Percentiles rank a stretch among this genome's conserved stretches.
These are phyloP conservation scores for Exophiala sideris DNA, from an alignment of 2,329 filamentous ascomycete genomes.

Conservation along the genomic window DNA sequence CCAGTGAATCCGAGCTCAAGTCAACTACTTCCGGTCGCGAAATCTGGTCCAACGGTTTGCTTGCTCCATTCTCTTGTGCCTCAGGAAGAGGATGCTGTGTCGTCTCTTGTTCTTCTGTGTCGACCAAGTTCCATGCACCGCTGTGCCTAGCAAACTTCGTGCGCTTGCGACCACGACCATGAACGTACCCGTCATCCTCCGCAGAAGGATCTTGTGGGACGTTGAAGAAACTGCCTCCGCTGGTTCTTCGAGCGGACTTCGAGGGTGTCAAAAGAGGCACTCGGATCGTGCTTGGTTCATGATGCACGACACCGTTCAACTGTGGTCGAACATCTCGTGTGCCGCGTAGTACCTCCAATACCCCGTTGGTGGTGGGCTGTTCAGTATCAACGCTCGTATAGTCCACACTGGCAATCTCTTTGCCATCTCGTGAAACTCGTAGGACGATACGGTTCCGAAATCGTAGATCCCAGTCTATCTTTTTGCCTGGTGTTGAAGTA, in stretches of 20 bases:
- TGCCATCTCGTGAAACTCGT: slow-evolving; percentile 8
- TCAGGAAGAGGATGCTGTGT: not conserved
- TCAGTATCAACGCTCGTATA: slow-evolving; percentile 10
- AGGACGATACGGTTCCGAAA: slow-evolving; percentile 33
- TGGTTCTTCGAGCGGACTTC: slow-evolving; percentile 10
- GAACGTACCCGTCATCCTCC: slow-evolving; percentile 63
- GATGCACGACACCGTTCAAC: slow-evolving; percentile 1
- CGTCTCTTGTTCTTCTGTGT: slow-evolving; percentile 9
- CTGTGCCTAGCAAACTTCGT: slow-evolving; percentile 66
- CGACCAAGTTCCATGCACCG: slow-evolving; percentile 70
- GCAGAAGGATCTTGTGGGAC: slow-evolving; percentile 46
- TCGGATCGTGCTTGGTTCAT: slow-evolving; percentile 12
- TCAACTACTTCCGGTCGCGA: not conserved
- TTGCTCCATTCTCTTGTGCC: slow-evolving; percentile 1
- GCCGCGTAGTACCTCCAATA: not conserved
- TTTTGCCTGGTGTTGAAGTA: slow-evolving; percentile 54
- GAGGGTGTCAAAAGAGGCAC: slow-evolving; percentile 17
- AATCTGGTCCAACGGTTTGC: not conserved
- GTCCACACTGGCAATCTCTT: slow-evolving; percentile 2
- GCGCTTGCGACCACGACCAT: slow-evolving; percentile 64
- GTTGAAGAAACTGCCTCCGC: slow-evolving; percentile 18
- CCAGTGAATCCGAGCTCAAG: not conserved
- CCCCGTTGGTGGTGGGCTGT: not conserved
- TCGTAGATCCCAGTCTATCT: slow-evolving; percentile 56
- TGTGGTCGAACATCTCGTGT: not conserved